A percentile compares a stretch with the other conserved stretches of the same genome.
phyloP scores from a whole-genome alignment of 352 stramenopile genomes.

The Phytopythium montanum region DNA sequence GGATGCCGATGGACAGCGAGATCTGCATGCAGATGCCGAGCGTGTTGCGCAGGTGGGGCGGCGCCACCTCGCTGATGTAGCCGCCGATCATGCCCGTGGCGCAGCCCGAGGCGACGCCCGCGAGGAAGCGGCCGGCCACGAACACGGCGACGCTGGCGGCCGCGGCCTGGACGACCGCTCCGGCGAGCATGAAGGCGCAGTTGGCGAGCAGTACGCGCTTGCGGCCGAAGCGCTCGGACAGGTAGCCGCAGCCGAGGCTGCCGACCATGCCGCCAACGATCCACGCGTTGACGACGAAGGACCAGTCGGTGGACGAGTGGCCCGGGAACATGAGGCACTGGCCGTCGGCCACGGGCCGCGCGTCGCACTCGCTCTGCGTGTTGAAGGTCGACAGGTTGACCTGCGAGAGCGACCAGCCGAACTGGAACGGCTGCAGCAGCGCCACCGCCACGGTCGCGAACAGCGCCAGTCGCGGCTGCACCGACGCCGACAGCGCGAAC shows the following conservation, averaged over 20 bases:
- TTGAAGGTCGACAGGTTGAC: slow-evolving; percentile 31
- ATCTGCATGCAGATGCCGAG: slow-evolving; percentile 34
- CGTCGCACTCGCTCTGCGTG: slow-evolving; percentile 17
- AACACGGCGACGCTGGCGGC: slow-evolving; percentile 32
- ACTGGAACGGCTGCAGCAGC: slow-evolving; percentile 23
- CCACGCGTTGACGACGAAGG: slow-evolving; percentile 37
- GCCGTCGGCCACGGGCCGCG: slow-evolving; percentile 7
- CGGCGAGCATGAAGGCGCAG: slow-evolving; percentile 33
- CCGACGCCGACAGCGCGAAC: not conserved
- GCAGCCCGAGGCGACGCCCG: slow-evolving; percentile 45
- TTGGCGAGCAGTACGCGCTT: slow-evolving; percentile 37
- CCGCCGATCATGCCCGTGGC: slow-evolving; percentile 33
- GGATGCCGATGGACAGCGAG: slow-evolving; percentile 32
- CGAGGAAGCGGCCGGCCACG: slow-evolving; percentile 36
- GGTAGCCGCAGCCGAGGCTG: slow-evolving; percentile 14
- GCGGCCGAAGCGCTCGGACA: slow-evolving; percentile 32
- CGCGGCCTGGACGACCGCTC: slow-evolving; percentile 22
- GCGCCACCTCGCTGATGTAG: slow-evolving; percentile 49
- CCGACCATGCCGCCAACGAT: slow-evolving; percentile 38
- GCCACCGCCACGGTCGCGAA: slow-evolving; percentile 37
- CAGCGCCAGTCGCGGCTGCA: slow-evolving; percentile 25
- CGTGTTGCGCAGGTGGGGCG: slow-evolving; percentile 30
- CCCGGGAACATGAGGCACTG: slow-evolving; percentile 34
- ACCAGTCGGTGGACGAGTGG: slow-evolving; percentile 30
- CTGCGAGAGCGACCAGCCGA: slow-evolving; percentile 35